These are phyloP conservation scores for Alloteropsis semialata DNA, from an alignment of 176 grass and related monocot genomes.

Conservation along the genomic window DNA sequence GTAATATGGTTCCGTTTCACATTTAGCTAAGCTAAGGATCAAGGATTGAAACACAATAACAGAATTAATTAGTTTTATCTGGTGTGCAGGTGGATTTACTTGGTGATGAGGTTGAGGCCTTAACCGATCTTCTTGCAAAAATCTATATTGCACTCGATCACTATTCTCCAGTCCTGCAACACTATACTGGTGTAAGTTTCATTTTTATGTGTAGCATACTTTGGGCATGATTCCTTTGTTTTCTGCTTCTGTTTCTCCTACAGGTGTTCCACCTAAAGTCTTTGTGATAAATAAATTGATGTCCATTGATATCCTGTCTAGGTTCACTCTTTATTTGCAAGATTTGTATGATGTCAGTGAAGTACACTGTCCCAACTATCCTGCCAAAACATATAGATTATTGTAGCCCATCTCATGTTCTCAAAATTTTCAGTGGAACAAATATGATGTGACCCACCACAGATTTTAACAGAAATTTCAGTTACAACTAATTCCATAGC, in stretches of 20 bases:
- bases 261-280: not conserved
- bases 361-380: not conserved
- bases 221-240: not conserved
- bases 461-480: not conserved
- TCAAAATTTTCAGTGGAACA: not conserved
- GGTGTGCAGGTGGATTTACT: conserved; percentile 70
- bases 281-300: not conserved
- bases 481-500: not conserved
- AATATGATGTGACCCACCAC: not conserved
- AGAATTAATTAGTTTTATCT: not conserved
- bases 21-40: not conserved
- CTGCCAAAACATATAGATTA: not conserved
- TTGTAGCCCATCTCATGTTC: not conserved
- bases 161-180: conserved; percentile 72
- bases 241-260: not conserved
- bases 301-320: not conserved
- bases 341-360: not conserved
- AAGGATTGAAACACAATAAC: not conserved
- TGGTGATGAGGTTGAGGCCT: conserved; percentile 72
- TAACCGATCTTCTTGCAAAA: conserved; percentile 66
- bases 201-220: not conserved
- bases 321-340: not conserved
- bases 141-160: conserved; percentile 68
- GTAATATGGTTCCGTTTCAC: not conserved
- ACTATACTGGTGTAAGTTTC: conserved; percentile 62